A percentile compares a stretch with the other conserved stretches of the same genome.
Evolutionary conservation across 768 basidiomycete genomes (phyloP).

Genomic region (Boletus pseudo-olivaceus): DNA sequence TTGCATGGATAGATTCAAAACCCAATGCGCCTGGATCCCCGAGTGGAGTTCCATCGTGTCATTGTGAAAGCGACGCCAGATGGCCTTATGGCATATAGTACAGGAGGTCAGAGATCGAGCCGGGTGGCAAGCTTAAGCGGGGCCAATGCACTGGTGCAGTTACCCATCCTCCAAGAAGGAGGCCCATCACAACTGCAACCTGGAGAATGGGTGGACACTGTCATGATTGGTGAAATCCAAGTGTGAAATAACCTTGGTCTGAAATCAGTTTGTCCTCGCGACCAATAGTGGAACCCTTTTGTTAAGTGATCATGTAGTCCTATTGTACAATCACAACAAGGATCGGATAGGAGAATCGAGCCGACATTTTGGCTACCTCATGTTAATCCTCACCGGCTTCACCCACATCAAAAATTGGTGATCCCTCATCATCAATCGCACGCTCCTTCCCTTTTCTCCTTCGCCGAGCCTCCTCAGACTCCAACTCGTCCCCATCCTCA

Average conservation of each 20-base stretch:
- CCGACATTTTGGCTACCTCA: slow-evolving; percentile 17
- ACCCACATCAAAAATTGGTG: slow-evolving; percentile 56
- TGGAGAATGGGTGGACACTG: slow-evolving; percentile 56
- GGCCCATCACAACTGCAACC: slow-evolving; percentile 39
- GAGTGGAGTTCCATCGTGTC: slow-evolving; percentile 84
- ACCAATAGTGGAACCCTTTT: background rate
- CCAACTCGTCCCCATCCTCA: slow-evolving; percentile 41
- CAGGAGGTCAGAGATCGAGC: slow-evolving; percentile 85
- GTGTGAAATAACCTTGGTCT: slow-evolving; percentile 15
- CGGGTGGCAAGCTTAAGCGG: slow-evolving; percentile 75
- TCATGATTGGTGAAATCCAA: slow-evolving; percentile 67
- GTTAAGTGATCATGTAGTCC: background rate
- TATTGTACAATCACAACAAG: too few relatives aligned
- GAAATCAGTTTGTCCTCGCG: background rate
- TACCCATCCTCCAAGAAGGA: slow-evolving; percentile 46
- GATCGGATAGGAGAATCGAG: background rate
- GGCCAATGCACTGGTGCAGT: slow-evolving; percentile 73
- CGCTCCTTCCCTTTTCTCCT: slow-evolving; percentile 49
- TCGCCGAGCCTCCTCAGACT: slow-evolving; percentile 36
- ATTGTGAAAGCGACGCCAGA: slow-evolving; percentile 42
- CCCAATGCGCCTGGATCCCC: slow-evolving; percentile 63
- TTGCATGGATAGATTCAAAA: slow-evolving; percentile 45
- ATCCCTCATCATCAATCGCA: slow-evolving; percentile 31
- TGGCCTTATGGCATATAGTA: slow-evolving; percentile 67
- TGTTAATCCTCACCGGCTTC: slow-evolving; percentile 43